phyloP scores from a whole-genome alignment of 176 grass and related monocot genomes.

The Microstegium vimineum region DNA sequence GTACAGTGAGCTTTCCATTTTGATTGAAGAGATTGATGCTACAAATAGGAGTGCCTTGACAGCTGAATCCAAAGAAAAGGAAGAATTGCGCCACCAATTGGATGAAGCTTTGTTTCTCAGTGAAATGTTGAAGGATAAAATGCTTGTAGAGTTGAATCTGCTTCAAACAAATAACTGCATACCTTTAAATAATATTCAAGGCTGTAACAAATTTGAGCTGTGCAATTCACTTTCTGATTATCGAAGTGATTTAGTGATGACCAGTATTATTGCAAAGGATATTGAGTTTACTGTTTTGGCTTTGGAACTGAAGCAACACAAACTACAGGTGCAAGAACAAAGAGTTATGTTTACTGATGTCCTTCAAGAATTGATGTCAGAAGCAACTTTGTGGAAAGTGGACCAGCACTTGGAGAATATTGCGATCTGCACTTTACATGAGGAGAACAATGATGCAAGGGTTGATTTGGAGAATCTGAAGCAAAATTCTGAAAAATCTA shows the following conservation, averaged over 20 bases:
- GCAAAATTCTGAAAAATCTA: conserved; percentile 25
- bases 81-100: conserved; percentile 47
- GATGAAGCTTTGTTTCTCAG: conserved; percentile 35
- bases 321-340: conserved; percentile 34
- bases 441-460: conserved; percentile 42
- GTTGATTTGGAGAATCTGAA: conserved; percentile 31
- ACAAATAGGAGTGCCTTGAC: conserved; percentile 50
- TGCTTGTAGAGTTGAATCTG: conserved; percentile 32
- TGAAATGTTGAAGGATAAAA: conserved; percentile 41
- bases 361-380: conserved; percentile 48
- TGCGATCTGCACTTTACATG: conserved; percentile 40
- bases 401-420: conserved; percentile 39
- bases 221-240: conserved; percentile 32
- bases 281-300: conserved; percentile 51
- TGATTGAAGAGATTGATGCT: conserved; percentile 70
- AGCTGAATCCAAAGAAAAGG: conserved; percentile 57
- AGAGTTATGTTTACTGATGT: conserved; percentile 30
- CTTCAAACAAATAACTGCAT: conserved; percentile 18
- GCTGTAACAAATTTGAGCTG: conserved; percentile 39
- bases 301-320: conserved; percentile 41
- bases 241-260: conserved; percentile 43
- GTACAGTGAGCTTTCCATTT: conserved; percentile 57
- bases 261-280: conserved; percentile 44
- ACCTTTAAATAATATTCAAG: conserved; percentile 14
- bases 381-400: conserved; percentile 60